Evolutionary conservation across 1,139 yeast genomes (phyloP), one percentile per base, ranked within the genome.

Genomic region (Meyerozyma smithsonii): DNA sequence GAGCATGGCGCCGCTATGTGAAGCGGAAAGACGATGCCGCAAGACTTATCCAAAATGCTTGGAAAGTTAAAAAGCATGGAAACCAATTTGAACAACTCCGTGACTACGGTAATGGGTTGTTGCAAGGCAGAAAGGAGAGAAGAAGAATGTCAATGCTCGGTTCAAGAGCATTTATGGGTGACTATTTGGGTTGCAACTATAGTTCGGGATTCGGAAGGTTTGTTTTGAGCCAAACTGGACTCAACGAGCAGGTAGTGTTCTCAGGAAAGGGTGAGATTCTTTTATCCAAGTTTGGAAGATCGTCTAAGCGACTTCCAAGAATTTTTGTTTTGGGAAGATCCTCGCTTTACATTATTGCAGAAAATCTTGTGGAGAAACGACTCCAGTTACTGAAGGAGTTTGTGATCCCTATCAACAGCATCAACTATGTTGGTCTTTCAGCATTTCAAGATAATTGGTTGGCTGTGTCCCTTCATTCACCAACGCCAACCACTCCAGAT

Each of bases 401-500:
- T 44, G 61, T 77, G 1, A 69, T 88, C 36, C 77, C 88, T 11
- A 67, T 87, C 3, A 62, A 72, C 10, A 67, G 77, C 7, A 83
- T 94, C 42, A 72, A 70, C 33, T 77, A 77, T 47, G 77, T 88
- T 21, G 83, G 81, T 3, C 58, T 92, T 51, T 84, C 97, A 0
- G 77, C 72, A 35, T 68, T 79, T 43, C 94, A 92, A 49, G 99
- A 94, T 61, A 94, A 90, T 53, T 94, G 99, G 99, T 61, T 90
- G 30, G 95, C 95, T 1, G 61, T 92, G 32, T 81, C 83, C 21
- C 64, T 85, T 42, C 66, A 61, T 39, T 44, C 64, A 1, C 72
- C 74, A 2, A 81, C 77, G 3, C 64, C 77, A 3, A 59, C 76
- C 1, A 69, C 69, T 11, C 89, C 97, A 1, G 99, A 94, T 64